Conservation (phyloP, 108 stramenopile genomes). For the Pseudonitzschia pungens region DNA sequence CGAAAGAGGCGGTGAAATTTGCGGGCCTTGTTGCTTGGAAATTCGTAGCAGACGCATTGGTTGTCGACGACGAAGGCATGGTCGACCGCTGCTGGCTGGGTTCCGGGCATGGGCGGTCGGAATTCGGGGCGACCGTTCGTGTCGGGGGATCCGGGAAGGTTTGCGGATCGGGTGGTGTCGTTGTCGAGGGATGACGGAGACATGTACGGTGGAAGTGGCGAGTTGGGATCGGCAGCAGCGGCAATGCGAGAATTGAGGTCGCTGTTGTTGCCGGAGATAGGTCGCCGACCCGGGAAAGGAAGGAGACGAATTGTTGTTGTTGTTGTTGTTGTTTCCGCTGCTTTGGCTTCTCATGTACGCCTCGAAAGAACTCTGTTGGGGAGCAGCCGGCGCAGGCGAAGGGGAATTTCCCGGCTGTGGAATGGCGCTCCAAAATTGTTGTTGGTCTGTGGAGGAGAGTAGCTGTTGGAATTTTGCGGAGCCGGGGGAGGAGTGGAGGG, state of each 20-base stretch:
- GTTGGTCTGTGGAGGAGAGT: not conserved
- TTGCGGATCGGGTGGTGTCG: not conserved
- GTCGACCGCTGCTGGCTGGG: not conserved
- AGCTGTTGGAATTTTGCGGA: not conserved
- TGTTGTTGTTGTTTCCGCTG: not conserved
- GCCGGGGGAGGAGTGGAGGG: conserved; percentile 6
- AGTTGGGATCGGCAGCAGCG: not conserved
- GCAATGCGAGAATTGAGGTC: not conserved
- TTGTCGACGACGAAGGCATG: not conserved
- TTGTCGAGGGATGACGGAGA: not conserved
- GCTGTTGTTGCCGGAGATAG: not conserved
- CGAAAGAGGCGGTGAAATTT: not conserved
- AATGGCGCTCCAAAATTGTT: not conserved
- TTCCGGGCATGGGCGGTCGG: conserved; percentile 4
- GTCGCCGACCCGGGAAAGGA: not conserved
- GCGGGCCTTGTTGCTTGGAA: not conserved
- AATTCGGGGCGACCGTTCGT: not conserved
- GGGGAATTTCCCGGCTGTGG: not conserved
- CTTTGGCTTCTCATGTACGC: conserved; percentile 1
- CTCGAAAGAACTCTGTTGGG: conserved; percentile 10
- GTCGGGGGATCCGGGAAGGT: conserved; percentile 1
- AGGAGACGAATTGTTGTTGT: not conserved
- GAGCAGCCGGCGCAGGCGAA: conserved; percentile 2
- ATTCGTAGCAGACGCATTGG: not conserved
- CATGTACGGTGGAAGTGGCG: conserved; percentile 16